Evolutionary conservation across 441 rosid species (phyloP), one percentile per base, ranked within the genome.

Genomic region (Erodium trifolium): DNA sequence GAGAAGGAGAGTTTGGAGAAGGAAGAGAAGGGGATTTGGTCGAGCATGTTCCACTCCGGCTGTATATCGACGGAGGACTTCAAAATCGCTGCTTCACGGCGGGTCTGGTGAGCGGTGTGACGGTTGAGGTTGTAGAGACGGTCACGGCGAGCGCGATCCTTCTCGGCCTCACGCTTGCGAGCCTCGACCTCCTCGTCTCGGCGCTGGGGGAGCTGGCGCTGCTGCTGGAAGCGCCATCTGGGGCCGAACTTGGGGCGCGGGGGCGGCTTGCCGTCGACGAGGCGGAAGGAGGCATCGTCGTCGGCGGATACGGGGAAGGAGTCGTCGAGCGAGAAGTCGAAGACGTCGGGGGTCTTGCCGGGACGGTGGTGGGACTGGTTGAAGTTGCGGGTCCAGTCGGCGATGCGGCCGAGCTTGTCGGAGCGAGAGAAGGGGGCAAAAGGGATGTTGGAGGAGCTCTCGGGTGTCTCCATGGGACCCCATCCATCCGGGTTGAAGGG

Each of bases 21-120:
- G 4, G 90, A 81, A 0, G 94, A 83, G 75, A 93, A 93, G 0
- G 97, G 94, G 39, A 93, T 91, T 84, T 91, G 96, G 62, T 90
- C 92, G 3, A 89, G 88, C 97, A 91, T 89, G 75, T 89, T 90
- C 98, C 98, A 93, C 49, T 93, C 98, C 0, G 97, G 96, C 67
- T 89, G 96, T 39, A 90, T 90, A 53, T 90, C 97, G 18, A 93
- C 96, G 0, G 96, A 90, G 0, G 94, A 89, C 35, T 89, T 91
- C 67, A 84, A 89, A 0, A 79, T 84, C 0, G 93, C 95, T 0
- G 95, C 90, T 75, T 93, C 98, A 2, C 98, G 86, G 10, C 98
- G 92, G 10, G 78, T 74, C 29, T 85, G 88, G 49, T 84, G 76
- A 63, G 84, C 85, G 1, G 87, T 88, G 17, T 87, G 81, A 1